Base-by-base conservation (phyloP, 2,329 filamentous ascomycete genomes). In the Fusarium algeriense region DNA sequence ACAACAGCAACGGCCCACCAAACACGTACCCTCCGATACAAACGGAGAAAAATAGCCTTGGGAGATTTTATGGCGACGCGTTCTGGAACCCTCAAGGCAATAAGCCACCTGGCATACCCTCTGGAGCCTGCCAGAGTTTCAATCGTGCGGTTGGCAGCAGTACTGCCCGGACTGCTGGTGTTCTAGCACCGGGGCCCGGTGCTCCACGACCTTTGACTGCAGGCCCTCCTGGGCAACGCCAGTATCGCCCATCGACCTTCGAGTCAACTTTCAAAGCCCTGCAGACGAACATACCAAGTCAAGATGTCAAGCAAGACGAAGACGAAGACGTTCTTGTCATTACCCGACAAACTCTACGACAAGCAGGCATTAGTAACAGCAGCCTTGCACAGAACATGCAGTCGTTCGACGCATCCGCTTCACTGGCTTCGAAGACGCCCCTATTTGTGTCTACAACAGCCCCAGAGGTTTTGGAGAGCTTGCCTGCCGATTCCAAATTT, bases 201-300 rank as follows among this genome's bases (percentile, higher is more conserved):
- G 81, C 81, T 20, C 87, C 86, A n/a, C 81, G 78, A 26, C 87
- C 86, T 13, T 74, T 88, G 69, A 88, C 85, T 23, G 87, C 87
- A 32, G 87, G 87, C 3, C 87, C 87, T 44, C 87, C 87, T 15
- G 87, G 87, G 23, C 84, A 85, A 64, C 84, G 86, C 44, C 85
- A 86, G 60, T 84, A 83, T 70, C 84, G 81, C 23, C 79, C 84
- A n/a, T 80, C 81, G 28, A 81, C 81, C 5, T 79, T 84, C 37
- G 83, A 86, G 32, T 76, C 78, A 12, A 78, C 79, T 3, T 76
- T 81, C 62, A 82, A 79, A 60, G 75, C 79, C 35, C 75, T 80
- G 35, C 77, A 78, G 19, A 75, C 76, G 28, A 74, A 76, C 34
- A n/a, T 49, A 6, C 66, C 60, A 20, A 28, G 68, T 11, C 77